These are phyloP conservation scores for Chlamydomonas asymmetrica DNA, from an alignment of 139 green algal genomes.

Conservation along the genomic window DNA sequence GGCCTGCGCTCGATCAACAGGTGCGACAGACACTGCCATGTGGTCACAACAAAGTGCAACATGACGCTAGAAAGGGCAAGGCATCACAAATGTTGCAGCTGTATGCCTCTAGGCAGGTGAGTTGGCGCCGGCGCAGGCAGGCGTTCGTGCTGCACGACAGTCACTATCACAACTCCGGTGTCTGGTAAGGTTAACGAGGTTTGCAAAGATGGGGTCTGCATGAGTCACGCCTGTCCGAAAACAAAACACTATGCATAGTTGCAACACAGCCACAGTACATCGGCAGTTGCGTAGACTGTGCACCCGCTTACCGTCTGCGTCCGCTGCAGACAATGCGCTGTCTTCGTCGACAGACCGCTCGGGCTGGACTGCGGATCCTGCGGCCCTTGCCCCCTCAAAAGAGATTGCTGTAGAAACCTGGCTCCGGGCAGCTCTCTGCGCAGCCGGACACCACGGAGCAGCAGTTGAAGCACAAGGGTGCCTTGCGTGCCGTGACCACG, in stretches of 20 bases:
- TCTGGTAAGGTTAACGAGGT: background rate
- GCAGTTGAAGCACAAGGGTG: background rate
- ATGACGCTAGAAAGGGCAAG: conserved; percentile 6
- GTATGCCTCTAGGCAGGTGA: too few species aligned
- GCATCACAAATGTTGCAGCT: too few species aligned
- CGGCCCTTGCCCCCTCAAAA: conserved; percentile 48
- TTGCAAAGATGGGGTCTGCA: background rate
- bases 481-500: background rate
- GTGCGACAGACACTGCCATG: too few species aligned
- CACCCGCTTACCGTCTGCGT: conserved; percentile 35
- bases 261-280: background rate
- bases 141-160: background rate
- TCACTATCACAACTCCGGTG: background rate
- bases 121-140: too few species aligned
- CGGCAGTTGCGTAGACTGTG: background rate
- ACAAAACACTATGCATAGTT: background rate
- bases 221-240: too few species aligned
- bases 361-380: conserved; percentile 51
- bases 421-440: conserved; percentile 42
- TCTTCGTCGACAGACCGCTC: conserved; percentile 50
- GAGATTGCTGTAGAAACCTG: conserved; percentile 59
- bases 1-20: too few species aligned
- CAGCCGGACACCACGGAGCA: background rate
- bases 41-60: too few species aligned
- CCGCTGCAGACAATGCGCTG: conserved; percentile 52